These are phyloP conservation scores for Phialophora macrospora DNA, from an alignment of 2,329 filamentous ascomycete genomes.

Conservation along the genomic window DNA sequence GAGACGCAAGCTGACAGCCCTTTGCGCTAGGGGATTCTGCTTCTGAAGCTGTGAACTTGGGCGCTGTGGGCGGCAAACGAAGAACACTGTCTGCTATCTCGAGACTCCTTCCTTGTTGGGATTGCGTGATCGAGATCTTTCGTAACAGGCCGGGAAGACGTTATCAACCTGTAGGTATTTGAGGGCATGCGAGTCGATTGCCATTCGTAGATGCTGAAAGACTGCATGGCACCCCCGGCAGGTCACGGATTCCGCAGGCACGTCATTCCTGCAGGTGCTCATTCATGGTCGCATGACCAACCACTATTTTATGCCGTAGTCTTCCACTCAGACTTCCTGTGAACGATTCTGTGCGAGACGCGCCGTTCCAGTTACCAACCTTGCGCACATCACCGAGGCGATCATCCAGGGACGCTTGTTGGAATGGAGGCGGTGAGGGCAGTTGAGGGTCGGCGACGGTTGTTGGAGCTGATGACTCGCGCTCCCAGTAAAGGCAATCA, in stretches of 20 bases:
- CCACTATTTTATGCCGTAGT: conserved; percentile 13
- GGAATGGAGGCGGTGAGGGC: conserved; percentile 5
- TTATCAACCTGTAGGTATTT: conserved; percentile 3
- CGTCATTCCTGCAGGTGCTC: conserved; percentile 30
- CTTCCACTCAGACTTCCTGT: conserved; percentile 1
- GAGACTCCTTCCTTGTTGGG: conserved; percentile 1
- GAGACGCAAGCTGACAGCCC: not conserved
- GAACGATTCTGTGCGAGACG: not conserved
- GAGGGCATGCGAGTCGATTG: conserved; percentile 1
- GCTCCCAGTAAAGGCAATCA: not conserved
- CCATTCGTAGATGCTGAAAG: not conserved
- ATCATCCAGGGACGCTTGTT: not conserved
- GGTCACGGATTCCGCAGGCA: conserved; percentile 27
- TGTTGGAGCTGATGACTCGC: not conserved
- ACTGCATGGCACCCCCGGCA: conserved; percentile 14
- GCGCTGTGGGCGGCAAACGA: too few species aligned
- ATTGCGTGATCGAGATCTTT: not conserved
- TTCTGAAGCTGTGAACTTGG: not conserved
- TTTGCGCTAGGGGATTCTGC: not conserved
- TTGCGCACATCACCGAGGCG: not conserved
- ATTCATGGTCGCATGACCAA: conserved; percentile 33
- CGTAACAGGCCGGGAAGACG: not conserved
- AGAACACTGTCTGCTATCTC: not conserved
- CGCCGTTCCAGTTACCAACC: not conserved
- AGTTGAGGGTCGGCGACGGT: not conserved